phyloP scores from a whole-genome alignment of 2,329 filamentous ascomycete genomes.

The Penicillium frequentans region DNA sequence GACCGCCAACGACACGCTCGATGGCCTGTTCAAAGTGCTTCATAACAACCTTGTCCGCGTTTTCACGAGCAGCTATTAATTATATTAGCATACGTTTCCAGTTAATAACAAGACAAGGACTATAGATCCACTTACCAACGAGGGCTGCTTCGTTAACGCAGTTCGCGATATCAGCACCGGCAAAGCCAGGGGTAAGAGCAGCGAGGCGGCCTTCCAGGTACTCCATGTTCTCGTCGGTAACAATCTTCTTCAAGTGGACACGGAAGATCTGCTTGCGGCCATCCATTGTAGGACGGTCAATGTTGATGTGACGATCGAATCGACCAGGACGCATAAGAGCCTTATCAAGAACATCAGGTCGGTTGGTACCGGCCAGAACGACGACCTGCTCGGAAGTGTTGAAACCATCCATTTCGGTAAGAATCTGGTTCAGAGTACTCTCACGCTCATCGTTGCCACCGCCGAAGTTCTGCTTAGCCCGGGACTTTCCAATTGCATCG shows the following conservation, averaged over 20 bases:
- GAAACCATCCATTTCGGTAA: constrained; percentile 99
- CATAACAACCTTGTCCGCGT: constrained; percentile 80
- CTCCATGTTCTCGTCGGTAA: constrained; percentile 86
- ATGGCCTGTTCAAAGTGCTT: constrained; percentile 95
- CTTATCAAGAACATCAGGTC: constrained; percentile 91
- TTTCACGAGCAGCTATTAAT: constrained; percentile 71
- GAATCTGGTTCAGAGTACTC: constrained; percentile 93
- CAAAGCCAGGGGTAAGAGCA: constrained; percentile 92
- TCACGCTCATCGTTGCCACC: constrained; percentile 97
- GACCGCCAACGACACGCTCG: constrained; percentile 91
- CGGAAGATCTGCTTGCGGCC: constrained; percentile 94
- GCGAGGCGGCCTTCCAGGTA: constrained; percentile 84
- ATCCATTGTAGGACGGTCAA: constrained; percentile 95
- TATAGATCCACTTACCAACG: constrained; percentile 67
- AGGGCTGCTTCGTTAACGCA: constrained; percentile 97
- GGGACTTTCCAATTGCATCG: constrained; percentile 91
- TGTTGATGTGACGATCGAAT: constrained; percentile 94
- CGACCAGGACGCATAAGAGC: constrained; percentile 94
- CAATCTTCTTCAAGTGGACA: constrained; percentile 92
- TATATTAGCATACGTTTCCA: constrained; percentile 40
- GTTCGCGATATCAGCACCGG: constrained; percentile 96
- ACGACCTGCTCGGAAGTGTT: constrained; percentile 96
- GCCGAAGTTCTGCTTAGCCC: constrained; percentile 77
- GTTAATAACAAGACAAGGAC: neutral
- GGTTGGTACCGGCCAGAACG: constrained; percentile 93